Base-by-base conservation (phyloP, 2,329 filamentous ascomycete species). In the Fusarium coicis region DNA sequence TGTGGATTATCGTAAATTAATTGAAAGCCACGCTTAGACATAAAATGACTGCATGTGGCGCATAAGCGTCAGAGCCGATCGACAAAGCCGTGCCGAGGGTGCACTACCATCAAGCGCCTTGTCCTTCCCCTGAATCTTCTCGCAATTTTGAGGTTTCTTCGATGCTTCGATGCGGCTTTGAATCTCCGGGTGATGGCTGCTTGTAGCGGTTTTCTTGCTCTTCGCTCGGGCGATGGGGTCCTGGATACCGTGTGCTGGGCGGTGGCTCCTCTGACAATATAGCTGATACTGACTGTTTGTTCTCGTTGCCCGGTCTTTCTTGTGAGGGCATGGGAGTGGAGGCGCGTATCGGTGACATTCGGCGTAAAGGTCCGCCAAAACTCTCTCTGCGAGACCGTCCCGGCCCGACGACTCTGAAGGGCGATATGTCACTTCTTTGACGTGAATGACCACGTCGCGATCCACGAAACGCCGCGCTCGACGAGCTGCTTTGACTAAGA, bases 351-450 rank as follows among this genome's bases (percentile, higher is more conserved):
- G 76, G 76, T 11, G 76, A 78, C 64, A 70, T 75, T 42, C 68
- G 68, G n/a, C 74, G 74, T 44, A 78, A 63, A 23, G 74, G 67
- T 21, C 74, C 76, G 39, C 76, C 76, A 37, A 78, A 78, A 60
- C 76, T 78, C 60, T 78, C 76, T 47, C 76, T 66, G 43, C 76
- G 73, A 47, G 65, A 73, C 57, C 74, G 73, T 26, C 73, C 76
- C 34, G 68, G 76, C 21, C 74, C 77, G 9, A 73, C 64, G 11
- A 76, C 69, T 72, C 78, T 76, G 67, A 81, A 81, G 69, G 81
- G 82, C 7, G 81, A 80, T 23, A 83, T 75, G 50, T 83, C 82
- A 67, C 82, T 83, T 55, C 78, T 80, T 47, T 83, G 81, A 10
- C 82, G 80, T 28, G 81, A 79, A 46, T 83, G 82, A 9, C 76